These are phyloP conservation scores for Cladosporium phlei DNA, from an alignment of 2,329 filamentous ascomycete genomes.

Conservation along the genomic window DNA sequence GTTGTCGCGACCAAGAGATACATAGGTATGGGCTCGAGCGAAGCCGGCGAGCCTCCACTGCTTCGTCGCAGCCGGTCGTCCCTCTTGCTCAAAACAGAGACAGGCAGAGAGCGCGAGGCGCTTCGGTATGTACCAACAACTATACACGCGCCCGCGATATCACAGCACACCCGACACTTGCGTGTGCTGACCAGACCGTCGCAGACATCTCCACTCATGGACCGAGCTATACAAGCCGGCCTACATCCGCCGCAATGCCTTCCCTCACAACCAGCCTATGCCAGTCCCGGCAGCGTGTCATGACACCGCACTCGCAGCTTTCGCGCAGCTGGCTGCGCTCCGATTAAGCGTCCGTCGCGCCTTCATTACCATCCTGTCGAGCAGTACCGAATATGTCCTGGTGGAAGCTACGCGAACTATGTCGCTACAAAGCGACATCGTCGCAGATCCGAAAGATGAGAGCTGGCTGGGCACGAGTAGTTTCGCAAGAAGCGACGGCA, in stretches of 20 bases:
- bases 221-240: conserved; percentile 3
- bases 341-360: conserved; percentile 33
- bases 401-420: conserved; percentile 46
- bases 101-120: conserved; percentile 6
- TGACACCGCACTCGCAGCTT: conserved; percentile 33
- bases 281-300: conserved; percentile 17
- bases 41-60: not conserved
- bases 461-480: conserved; percentile 20
- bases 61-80: not conserved
- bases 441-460: conserved; percentile 29
- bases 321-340: conserved; percentile 35
- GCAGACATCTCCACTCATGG: conserved; percentile 3
- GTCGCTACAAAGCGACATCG: conserved; percentile 31
- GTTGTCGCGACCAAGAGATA: too few species aligned
- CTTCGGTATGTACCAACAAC: not conserved
- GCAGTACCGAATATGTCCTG: conserved; percentile 45
- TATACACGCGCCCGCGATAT: too few species aligned
- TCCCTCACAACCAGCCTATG: conserved; percentile 3
- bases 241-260: conserved; percentile 8
- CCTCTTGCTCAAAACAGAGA: not conserved
- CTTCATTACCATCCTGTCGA: conserved; percentile 45
- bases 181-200: not conserved
- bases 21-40: too few species aligned
- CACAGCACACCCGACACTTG: too few species aligned
- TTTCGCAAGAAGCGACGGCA: conserved; percentile 11